Percentiles rank a stretch among this genome's conserved stretches.
These are phyloP conservation scores for Macrotyloma uniflorum DNA, from an alignment of 306 rosid genomes.

Conservation along the genomic window DNA sequence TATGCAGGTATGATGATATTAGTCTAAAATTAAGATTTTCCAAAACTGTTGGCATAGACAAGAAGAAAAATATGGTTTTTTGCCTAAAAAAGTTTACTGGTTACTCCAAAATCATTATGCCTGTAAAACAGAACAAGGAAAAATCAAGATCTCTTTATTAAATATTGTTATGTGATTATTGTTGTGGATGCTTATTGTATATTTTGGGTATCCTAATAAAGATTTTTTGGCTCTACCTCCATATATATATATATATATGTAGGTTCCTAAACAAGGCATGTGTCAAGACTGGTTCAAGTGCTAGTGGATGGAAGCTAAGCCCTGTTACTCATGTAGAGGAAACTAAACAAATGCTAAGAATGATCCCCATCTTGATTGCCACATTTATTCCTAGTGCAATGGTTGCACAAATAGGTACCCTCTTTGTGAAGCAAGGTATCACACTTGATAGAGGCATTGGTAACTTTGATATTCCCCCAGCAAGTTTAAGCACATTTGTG, in stretches of 20 bases:
- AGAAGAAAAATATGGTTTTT: neutral
- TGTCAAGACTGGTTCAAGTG: constrained; percentile 35
- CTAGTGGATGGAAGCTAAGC: constrained; percentile 56
- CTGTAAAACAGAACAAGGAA: neutral
- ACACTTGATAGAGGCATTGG: constrained; percentile 63
- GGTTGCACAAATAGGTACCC: constrained; percentile 53
- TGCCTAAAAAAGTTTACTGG: neutral
- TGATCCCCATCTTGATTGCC: constrained; percentile 61
- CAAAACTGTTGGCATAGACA: neutral
- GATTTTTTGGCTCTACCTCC: neutral
- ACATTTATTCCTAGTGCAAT: constrained; percentile 60
- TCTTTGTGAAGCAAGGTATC: constrained; percentile 68
- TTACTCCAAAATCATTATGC: neutral
- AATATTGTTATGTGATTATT: neutral
- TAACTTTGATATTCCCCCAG: constrained; percentile 64
- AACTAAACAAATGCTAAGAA: constrained; percentile 69
- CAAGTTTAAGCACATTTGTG: constrained; percentile 56
- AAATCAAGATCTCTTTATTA: too few species aligned
- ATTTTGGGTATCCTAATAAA: neutral
- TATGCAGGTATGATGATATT: too few species aligned
- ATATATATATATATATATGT: neutral
- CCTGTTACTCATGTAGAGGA: constrained; percentile 74
- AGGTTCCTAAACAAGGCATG: constrained; percentile 71
- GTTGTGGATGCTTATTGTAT: neutral
- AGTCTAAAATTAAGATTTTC: too few species aligned